Base-by-base conservation (phyloP, 192 early-diverging fungal species). In the Linnemannia schmuckeri region DNA sequence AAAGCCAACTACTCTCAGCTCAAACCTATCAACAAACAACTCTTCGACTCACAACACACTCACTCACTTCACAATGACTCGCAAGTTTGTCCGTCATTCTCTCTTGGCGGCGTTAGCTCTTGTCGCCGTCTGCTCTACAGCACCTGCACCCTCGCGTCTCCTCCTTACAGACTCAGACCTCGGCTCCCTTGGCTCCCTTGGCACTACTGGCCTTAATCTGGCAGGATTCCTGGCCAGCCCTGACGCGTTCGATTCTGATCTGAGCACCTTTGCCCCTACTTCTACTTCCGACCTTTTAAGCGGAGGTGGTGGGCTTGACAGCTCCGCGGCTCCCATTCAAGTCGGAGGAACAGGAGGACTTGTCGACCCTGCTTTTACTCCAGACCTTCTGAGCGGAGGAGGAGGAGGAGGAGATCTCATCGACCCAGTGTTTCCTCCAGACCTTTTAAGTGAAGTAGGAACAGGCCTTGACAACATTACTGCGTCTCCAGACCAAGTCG, bases 21-120 rank as follows among this genome's bases (percentile, higher is more conserved):
- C 17, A 52, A 52, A 52, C 3, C 3, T 22, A 17, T 3, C 49
- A 20, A 22, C 49, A 52, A 52, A 4, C 27, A 22, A 3, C 74
- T 6, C 57, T 52, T 38, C 72, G 38, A 47, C 72, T 52, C 15
- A 33, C 9, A 38, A 74, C 54, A 35, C 46, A 74, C 5, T 2
- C 35, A 20, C 9, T 6, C 37, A 41, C 76, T 17, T 38, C 33
- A 27, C 44, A 47, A 79, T 79, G 77, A 55, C 68, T 72, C 77
- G 49, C 61, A 66, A 66, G 27, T n/a, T 79, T 55, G 30, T 37
- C 54, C 4, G 52, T 9, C n/a, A 20, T 10, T 42, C 72, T 46
- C 71, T 72, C 20, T 20, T 74, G 57, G 27, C 27, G 7, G 72
- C 57, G 5, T 12, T 74, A 9, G 42, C 38, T 20, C 57, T 80